Conservation (phyloP, 331 rosid species). For the Quercus phellos region DNA sequence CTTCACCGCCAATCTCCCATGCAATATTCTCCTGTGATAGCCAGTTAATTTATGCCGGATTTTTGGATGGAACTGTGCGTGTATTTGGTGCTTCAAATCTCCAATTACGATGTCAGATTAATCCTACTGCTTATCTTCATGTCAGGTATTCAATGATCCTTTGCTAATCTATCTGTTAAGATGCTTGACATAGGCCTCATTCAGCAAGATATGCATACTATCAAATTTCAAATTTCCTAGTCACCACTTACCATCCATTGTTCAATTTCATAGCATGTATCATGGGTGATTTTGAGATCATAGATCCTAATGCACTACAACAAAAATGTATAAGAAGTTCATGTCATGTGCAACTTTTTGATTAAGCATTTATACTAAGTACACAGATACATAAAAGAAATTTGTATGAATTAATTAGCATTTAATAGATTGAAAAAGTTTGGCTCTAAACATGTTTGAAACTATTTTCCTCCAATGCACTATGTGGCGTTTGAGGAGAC, state of each 20-base stretch:
- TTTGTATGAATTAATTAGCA: too few relatives aligned
- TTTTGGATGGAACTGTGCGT: slow-evolving; percentile 33
- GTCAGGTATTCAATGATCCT: slow-evolving; percentile 26
- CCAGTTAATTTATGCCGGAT: slow-evolving; percentile 39
- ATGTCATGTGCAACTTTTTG: not conserved
- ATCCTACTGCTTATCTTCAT: slow-evolving; percentile 46
- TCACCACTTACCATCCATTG: not conserved
- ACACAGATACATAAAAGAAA: too few relatives aligned
- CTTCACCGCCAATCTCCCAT: slow-evolving; percentile 44
- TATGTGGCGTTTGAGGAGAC: too few relatives aligned
- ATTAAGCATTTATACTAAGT: not conserved
- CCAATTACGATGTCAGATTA: slow-evolving; percentile 41
- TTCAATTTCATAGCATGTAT: not conserved
- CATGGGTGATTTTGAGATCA: not conserved
- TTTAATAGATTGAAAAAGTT: too few relatives aligned
- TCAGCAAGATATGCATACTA: not conserved
- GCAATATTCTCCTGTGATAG: slow-evolving; percentile 52
- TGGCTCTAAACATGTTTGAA: too few relatives aligned
- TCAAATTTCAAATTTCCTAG: not conserved
- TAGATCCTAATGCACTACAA: not conserved
- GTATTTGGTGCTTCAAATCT: slow-evolving; percentile 31
- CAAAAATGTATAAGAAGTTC: not conserved
- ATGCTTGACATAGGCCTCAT: not conserved
- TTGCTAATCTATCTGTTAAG: not conserved
- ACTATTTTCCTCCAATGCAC: too few relatives aligned